Percentiles rank a stretch among this genome's conserved stretches.
Conservation (phyloP, 768 basidiomycete genomes). For the Phanerodontia chrysosporium region DNA sequence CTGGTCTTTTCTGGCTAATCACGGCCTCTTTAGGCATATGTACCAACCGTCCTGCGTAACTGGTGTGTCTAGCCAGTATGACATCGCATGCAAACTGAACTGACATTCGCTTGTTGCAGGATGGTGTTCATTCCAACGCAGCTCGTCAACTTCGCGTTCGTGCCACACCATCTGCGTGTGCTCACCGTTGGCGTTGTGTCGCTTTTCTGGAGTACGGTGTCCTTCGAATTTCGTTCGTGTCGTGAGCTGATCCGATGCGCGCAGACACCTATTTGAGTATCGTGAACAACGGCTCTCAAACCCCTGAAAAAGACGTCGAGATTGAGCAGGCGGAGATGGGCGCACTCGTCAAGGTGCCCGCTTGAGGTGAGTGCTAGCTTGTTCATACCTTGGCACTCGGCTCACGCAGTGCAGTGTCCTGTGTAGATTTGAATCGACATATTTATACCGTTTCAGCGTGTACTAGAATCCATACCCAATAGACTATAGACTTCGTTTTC, state of each 20-base stretch:
- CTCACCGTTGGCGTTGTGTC: constrained; percentile 72
- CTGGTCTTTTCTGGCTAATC: not conserved
- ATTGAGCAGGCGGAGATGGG: not conserved
- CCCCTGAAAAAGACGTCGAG: not conserved
- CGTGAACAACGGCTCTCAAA: constrained; percentile 22
- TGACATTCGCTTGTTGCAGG: constrained; percentile 33
- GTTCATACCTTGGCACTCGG: no score
- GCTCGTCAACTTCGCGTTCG: constrained; percentile 70
- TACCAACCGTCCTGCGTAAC: constrained; percentile 70
- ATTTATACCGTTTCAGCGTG: no score
- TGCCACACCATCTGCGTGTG: constrained; percentile 76
- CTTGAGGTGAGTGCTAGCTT: not conserved
- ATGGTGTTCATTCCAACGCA: constrained; percentile 74
- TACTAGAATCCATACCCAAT: no score
- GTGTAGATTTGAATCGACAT: no score
- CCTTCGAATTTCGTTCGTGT: not conserved
- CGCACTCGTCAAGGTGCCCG: not conserved
- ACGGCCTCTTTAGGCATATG: constrained; percentile 48
- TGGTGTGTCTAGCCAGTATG: constrained; percentile 46
- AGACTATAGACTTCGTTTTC: no score
- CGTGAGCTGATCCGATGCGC: not conserved
- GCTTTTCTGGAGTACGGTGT: constrained; percentile 73
- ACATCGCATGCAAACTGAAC: not conserved
- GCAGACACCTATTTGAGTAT: constrained; percentile 29
- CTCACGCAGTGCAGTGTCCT: no score